Conservation (phyloP, 495 filamentous ascomycete species). For the Penicillium soppii region DNA sequence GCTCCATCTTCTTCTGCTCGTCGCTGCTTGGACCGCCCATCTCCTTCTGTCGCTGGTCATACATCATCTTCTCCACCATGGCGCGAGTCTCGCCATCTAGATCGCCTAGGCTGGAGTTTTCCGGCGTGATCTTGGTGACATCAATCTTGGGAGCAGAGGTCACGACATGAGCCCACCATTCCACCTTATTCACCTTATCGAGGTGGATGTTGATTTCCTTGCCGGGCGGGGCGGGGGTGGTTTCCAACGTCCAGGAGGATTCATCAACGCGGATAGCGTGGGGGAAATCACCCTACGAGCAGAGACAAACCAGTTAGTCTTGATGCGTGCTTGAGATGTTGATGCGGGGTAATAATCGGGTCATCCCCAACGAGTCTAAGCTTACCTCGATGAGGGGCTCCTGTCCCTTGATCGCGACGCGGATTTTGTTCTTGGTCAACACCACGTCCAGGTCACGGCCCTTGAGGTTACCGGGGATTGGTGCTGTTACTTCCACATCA, state of each 20-base stretch:
- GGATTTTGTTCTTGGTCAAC: constrained; percentile 74
- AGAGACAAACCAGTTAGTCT: neutral
- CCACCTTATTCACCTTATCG: constrained; percentile 95
- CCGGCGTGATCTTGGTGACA: constrained; percentile 89
- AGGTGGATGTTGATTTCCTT: constrained; percentile 88
- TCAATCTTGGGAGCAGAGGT: constrained; percentile 81
- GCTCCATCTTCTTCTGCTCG: constrained; percentile 88
- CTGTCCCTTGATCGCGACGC: constrained; percentile 85
- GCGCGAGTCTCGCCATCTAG: constrained; percentile 91
- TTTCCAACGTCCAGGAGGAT: constrained; percentile 89
- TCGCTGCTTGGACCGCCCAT: constrained; percentile 82
- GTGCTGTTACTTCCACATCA: constrained; percentile 79
- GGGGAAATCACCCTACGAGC: constrained; percentile 73
- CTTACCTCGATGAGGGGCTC: constrained; percentile 79
- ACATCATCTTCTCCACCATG: constrained; percentile 99
- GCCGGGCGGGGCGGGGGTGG: constrained; percentile 54
- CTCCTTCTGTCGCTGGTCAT: constrained; percentile 96
- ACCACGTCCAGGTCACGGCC: constrained; percentile 81
- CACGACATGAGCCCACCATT: constrained; percentile 96
- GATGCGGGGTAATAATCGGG: too few species aligned
- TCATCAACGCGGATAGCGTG: constrained; percentile 80
- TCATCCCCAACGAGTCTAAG: constrained; percentile 4
- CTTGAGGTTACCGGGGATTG: constrained; percentile 76
- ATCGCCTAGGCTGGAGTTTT: constrained; percentile 85
- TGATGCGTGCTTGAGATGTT: neutral